These are phyloP conservation scores for Hypoxylon sp. DNA, from an alignment of 2,329 filamentous ascomycete genomes.

Conservation along the genomic window DNA sequence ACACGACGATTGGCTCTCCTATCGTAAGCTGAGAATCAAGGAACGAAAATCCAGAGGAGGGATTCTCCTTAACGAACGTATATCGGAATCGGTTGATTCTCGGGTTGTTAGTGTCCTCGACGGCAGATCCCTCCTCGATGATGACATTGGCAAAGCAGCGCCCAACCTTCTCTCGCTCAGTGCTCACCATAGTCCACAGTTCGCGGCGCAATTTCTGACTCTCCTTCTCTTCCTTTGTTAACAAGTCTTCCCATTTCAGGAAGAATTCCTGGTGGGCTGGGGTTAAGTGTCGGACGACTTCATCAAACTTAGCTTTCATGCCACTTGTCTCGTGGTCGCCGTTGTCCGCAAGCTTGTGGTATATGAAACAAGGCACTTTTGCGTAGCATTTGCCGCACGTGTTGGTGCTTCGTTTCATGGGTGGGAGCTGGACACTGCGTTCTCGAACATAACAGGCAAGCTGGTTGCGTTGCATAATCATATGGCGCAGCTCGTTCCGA, in stretches of 20 bases:
- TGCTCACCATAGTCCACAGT: constrained; percentile 95
- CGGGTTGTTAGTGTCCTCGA: constrained; percentile 75
- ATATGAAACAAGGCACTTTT: constrained; percentile 90
- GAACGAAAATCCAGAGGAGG: constrained; percentile 79
- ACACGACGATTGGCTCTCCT: constrained; percentile 95
- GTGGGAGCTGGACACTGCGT: constrained; percentile 81
- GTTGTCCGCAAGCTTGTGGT: constrained; percentile 89
- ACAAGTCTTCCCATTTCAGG: constrained; percentile 90
- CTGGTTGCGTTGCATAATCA: constrained; percentile 96
- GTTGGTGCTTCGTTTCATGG: constrained; percentile 85
- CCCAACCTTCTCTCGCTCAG: constrained; percentile 86
- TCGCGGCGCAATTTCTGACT: constrained; percentile 88
- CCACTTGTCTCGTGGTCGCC: constrained; percentile 86
- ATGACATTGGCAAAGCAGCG: constrained; percentile 91
- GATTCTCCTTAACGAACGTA: constrained; percentile 79
- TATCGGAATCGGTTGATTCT: constrained; percentile 96
- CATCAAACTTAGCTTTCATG: constrained; percentile 84
- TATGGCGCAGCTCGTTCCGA: constrained; percentile 89
- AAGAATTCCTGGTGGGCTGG: constrained; percentile 85
- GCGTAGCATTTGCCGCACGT: constrained; percentile 91
- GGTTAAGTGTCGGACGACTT: constrained; percentile 82
- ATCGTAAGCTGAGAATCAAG: constrained; percentile 87
- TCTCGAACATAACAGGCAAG: constrained; percentile 88
- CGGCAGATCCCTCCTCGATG: constrained; percentile 81
- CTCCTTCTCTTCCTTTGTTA: constrained; percentile 95